A percentile compares a stretch with the other conserved stretches of the same genome.
Evolutionary conservation across 164 flowering plant species (phyloP).

Genomic region (Tetracentron sinense): DNA sequence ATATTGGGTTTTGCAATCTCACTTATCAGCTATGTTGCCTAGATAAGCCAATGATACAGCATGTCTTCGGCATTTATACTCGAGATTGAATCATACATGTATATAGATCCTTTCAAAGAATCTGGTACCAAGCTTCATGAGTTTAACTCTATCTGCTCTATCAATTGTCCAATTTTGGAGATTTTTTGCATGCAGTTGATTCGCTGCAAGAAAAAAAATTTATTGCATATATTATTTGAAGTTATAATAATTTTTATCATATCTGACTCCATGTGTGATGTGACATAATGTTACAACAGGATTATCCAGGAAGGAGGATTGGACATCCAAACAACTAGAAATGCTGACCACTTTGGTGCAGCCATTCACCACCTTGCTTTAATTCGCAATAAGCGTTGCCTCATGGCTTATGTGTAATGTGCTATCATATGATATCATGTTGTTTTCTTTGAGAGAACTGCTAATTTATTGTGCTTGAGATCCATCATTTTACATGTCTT

Average conservation of each 20-base stretch:
- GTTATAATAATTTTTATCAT: neutral
- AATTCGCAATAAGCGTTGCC: conserved; percentile 72
- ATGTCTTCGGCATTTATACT: too few relatives aligned
- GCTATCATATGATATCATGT: neutral
- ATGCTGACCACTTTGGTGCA: conserved; percentile 89
- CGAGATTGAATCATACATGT: too few relatives aligned
- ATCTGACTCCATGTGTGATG: neutral
- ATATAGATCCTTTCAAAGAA: too few relatives aligned
- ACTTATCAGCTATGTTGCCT: too few relatives aligned
- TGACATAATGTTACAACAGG: conserved; percentile 44
- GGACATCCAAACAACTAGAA: conserved; percentile 67
- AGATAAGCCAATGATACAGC: too few relatives aligned
- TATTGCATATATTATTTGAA: neutral
- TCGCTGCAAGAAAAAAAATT: neutral
- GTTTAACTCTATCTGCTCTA: neutral
- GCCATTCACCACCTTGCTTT: conserved; percentile 83
- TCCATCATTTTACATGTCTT: conserved; percentile 6
- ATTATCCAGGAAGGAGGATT: conserved; percentile 82
- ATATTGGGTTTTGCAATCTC: too few relatives aligned
- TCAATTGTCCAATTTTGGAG: neutral
- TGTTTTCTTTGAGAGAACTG: neutral
- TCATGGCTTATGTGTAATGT: conserved; percentile 59
- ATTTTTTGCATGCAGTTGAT: neutral
- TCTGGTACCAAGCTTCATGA: too few relatives aligned
- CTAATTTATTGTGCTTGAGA: conserved; percentile 2